phyloP scores from a whole-genome alignment of 768 basidiomycete genomes.

The Sporobolomyces phaffii region DNA sequence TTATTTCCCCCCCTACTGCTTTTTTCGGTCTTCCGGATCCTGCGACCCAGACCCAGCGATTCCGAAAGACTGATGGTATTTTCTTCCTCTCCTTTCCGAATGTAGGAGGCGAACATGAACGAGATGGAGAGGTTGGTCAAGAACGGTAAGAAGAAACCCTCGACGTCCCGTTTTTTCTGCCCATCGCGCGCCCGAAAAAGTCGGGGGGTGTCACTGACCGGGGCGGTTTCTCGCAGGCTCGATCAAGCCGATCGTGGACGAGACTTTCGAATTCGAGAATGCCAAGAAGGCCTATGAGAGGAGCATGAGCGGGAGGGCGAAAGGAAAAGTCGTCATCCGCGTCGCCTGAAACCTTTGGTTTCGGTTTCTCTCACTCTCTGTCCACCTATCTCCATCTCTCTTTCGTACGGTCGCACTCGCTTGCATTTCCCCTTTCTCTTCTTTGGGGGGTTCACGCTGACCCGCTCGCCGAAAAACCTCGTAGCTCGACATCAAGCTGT shows the following conservation, averaged over 20 bases:
- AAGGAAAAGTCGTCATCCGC: conserved; percentile 61
- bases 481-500: too few species aligned
- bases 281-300: conserved; percentile 60
- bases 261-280: conserved; percentile 57
- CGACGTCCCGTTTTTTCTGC: too few species aligned
- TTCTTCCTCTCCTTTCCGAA: neutral
- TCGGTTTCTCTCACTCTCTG: too few species aligned
- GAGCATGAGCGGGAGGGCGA: conserved; percentile 54
- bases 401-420: too few species aligned
- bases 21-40: neutral
- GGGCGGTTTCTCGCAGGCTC: conserved; percentile 48
- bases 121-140: conserved; percentile 46
- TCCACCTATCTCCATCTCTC: neutral
- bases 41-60: neutral
- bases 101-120: conserved; percentile 44
- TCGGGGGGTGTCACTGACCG: too few species aligned
- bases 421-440: too few species aligned
- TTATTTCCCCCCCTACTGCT: too few species aligned
- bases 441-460: too few species aligned
- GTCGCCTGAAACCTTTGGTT: too few species aligned
- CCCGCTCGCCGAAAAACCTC: too few species aligned
- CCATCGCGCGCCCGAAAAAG: neutral
- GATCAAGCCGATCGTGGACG: conserved; percentile 58
- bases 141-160: conserved; percentile 48
- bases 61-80: neutral